A percentile compares a stretch with the other conserved stretches of the same genome.
Evolutionary conservation across 129 eudicot genomes (phyloP).

Genomic region (Lonicera japonica): DNA sequence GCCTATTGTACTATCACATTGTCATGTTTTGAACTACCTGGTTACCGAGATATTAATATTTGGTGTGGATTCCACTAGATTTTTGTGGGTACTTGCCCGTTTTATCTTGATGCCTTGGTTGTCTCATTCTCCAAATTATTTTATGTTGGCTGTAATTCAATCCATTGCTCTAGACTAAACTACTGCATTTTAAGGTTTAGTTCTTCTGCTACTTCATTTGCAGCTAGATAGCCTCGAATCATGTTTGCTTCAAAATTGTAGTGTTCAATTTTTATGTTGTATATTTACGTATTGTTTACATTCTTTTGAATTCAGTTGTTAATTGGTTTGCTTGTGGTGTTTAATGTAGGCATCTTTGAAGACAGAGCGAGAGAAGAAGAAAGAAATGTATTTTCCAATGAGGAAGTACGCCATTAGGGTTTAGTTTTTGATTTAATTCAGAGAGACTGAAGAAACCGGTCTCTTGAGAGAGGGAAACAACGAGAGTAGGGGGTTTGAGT

Average conservation of each 20-base stretch:
- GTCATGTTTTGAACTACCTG: too few relatives aligned
- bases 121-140: too few relatives aligned
- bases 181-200: neutral
- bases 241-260: neutral
- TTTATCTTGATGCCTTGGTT: too few relatives aligned
- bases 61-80: too few relatives aligned
- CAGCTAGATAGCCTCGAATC: too few relatives aligned
- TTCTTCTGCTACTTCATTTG: neutral
- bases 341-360: conserved; percentile 42
- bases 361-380: conserved; percentile 61
- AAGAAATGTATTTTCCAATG: conserved; percentile 60
- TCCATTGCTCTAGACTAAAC: neutral
- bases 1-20: too few relatives aligned
- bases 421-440: conserved; percentile 6
- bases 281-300: neutral
- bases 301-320: neutral
- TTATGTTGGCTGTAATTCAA: too few relatives aligned
- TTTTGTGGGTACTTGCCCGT: too few relatives aligned
- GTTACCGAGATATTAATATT: too few relatives aligned
- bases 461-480: neutral
- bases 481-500: neutral
- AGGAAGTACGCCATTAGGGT: conserved; percentile 63
- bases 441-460: neutral
- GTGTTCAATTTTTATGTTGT: neutral
- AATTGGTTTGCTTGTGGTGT: neutral